Conservation (phyloP, 306 rosid species). For the Sicyos edulis region DNA sequence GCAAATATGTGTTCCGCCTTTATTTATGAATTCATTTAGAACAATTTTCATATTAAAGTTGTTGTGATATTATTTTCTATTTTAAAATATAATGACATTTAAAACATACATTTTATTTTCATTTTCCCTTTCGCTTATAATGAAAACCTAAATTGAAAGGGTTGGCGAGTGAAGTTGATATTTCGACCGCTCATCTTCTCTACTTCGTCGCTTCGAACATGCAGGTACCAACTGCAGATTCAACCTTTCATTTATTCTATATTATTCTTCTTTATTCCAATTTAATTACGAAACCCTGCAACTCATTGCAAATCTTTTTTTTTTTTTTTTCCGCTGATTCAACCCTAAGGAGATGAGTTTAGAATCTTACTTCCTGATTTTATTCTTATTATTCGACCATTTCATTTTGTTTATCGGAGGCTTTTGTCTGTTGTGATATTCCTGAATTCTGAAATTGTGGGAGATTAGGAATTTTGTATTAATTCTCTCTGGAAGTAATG, state of each 20-base stretch:
- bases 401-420: neutral
- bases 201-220: neutral
- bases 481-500: too few relatives aligned
- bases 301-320: neutral
- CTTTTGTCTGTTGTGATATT: constrained; percentile 14
- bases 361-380: neutral
- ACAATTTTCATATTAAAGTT: too few relatives aligned
- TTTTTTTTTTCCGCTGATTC: neutral
- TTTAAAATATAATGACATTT: too few relatives aligned
- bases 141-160: neutral
- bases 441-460: neutral
- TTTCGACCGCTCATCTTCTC: too few relatives aligned
- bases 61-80: too few relatives aligned
- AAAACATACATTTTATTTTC: too few relatives aligned
- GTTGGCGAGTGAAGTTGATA: neutral
- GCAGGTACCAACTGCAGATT: constrained; percentile 7
- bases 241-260: neutral
- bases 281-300: neutral
- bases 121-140: too few relatives aligned
- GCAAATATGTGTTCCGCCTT: too few relatives aligned
- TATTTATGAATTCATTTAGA: too few relatives aligned
- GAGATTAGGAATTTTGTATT: neutral
- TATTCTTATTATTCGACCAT: neutral
- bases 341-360: neutral
- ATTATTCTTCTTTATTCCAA: neutral